A percentile compares a stretch with the other conserved stretches of the same genome.
Conservation (phyloP, 176 grass and related monocot species). For the Oryza officinalis region DNA sequence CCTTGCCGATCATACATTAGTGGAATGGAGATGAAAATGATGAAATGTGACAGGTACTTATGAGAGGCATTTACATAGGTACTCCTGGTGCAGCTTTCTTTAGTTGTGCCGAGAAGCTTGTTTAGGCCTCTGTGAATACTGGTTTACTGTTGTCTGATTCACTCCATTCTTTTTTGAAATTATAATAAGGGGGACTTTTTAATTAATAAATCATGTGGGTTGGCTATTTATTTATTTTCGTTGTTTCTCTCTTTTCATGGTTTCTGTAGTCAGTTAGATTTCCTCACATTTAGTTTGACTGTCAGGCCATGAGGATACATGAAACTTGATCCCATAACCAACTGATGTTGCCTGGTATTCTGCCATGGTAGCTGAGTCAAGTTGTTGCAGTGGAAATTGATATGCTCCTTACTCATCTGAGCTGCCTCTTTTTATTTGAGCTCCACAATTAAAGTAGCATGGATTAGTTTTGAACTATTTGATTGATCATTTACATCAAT, state of each 20-base stretch:
- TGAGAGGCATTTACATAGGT: conserved; percentile 58
- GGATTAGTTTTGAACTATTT: background rate
- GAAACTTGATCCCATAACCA: conserved; percentile 45
- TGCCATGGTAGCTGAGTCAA: conserved; percentile 55
- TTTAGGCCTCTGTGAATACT: conserved; percentile 53
- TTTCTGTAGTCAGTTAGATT: background rate
- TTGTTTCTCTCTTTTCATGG: background rate
- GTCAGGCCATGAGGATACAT: conserved; percentile 65
- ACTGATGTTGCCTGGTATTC: conserved; percentile 53
- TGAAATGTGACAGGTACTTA: conserved; percentile 81
- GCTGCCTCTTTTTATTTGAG: conserved; percentile 39
- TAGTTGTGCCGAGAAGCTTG: conserved; percentile 66
- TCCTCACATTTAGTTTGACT: conserved; percentile 2
- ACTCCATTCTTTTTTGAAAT: conserved; percentile 43
- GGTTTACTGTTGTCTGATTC: conserved; percentile 43
- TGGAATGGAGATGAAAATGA: conserved; percentile 69
- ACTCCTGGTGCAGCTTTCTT: conserved; percentile 60
- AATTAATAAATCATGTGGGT: background rate
- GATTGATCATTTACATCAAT: background rate
- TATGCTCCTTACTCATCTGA: conserved; percentile 86
- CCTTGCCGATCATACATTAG: background rate
- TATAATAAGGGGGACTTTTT: background rate
- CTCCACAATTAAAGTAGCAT: background rate
- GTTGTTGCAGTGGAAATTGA: conserved; percentile 50
- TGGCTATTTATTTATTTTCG: conserved; percentile 12